Evolutionary conservation across 2,329 filamentous ascomycete genomes (phyloP).

Genomic region (Sporothrix dimorphospora): DNA sequence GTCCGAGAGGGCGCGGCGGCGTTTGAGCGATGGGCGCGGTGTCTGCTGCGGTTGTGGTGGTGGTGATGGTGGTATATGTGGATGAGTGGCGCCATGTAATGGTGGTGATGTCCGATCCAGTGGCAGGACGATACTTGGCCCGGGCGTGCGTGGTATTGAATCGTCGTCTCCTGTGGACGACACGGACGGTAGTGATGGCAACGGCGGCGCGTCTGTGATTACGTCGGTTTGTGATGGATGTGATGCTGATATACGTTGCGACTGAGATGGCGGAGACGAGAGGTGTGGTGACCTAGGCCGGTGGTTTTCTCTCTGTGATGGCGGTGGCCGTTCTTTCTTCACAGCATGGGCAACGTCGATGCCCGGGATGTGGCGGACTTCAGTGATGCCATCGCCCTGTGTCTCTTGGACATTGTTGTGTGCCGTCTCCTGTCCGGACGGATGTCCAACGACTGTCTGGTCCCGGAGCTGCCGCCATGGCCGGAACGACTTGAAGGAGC

Average conservation of each 20-base stretch:
- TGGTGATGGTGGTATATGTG: not conserved
- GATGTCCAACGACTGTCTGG: not conserved
- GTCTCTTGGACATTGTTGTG: not conserved
- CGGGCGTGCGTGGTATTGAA: not conserved
- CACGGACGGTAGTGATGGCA: no score
- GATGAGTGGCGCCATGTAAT: not conserved
- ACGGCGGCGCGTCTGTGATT: not conserved
- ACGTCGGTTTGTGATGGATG: not conserved
- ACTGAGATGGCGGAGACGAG: not conserved
- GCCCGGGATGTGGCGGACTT: not conserved
- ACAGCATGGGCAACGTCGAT: not conserved
- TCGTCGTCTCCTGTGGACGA: not conserved
- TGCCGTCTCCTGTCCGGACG: not conserved
- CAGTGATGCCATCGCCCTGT: not conserved
- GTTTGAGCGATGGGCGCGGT: conserved; percentile 46
- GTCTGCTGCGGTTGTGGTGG: not conserved
- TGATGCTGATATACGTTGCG: not conserved
- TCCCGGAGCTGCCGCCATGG: conserved; percentile 36
- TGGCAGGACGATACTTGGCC: not conserved
- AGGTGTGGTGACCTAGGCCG: not conserved
- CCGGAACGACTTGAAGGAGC: conserved; percentile 35
- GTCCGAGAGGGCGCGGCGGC: conserved; percentile 57
- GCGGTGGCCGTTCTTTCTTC: not conserved
- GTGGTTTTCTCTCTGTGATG: not conserved
- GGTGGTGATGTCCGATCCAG: not conserved